Evolutionary conservation across 345 rosid species (phyloP), one percentile per base, ranked within the genome.

Genomic region (Acer campestre): DNA sequence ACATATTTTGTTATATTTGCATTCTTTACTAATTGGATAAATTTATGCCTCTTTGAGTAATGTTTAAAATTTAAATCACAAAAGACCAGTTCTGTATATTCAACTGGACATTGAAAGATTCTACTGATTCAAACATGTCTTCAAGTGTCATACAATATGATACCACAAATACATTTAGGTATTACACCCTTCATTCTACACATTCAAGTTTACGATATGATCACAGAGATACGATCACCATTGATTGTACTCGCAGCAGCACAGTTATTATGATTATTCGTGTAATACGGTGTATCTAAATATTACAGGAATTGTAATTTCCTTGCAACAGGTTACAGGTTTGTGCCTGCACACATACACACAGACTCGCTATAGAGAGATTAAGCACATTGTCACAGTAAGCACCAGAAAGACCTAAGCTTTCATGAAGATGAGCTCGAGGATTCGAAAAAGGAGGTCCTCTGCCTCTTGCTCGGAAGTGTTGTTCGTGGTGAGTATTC

Each of bases 351-450:
- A 48, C 62, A 7, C 18, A 42, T 46, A 68, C n/a, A 65, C 27
- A 27, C 71, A 67, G 4, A 58, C 44, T 9, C 35, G 0, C 44
- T 4, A 46, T 59, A 59, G 35, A 62, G 22, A 62, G 35, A 29
- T 6, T 67, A 13, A 56, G 68, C 61, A 73, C 46, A 22, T 18
- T 59, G 63, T 44, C 72, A 73, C 62, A 69, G 12, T 49, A 31
- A 61, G 46, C 77, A 42, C 56, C 44, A 7, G 11, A 66, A 25
- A 25, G 65, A 48, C 62, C 68, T 58, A 22, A n/a, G 58, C 70
- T 68, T 38, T 80, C 78, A 84, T 0, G 88, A 85, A 31, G 90
- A 89, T 14, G 88, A 89, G 73, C 86, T 72, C 0, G 84, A 88
- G 27, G 91, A 88, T 46, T 85, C 83, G 6, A 84, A 78, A 67